Evolutionary conservation across 345 rosid species (phyloP).

Genomic region (Excoecaria cochinchinensis): DNA sequence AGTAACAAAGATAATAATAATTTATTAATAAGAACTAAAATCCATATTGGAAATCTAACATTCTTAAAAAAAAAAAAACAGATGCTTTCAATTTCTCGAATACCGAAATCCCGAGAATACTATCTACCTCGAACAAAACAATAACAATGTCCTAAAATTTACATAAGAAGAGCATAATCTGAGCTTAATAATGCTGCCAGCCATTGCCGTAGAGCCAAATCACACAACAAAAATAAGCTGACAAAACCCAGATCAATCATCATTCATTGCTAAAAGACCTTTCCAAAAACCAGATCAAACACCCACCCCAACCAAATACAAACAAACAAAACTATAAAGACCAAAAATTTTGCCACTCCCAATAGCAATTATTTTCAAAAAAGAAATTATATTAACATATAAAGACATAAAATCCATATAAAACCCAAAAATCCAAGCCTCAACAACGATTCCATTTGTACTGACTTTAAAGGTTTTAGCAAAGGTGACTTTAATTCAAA

Average conservation of each 20-base stretch:
- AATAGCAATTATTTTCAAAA: not conserved
- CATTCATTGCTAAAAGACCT: not conserved
- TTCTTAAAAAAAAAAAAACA: not conserved
- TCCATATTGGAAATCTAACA: slow-evolving; percentile 20
- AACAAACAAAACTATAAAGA: slow-evolving; percentile 6
- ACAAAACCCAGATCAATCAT: slow-evolving; percentile 22
- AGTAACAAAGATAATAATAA: not conserved
- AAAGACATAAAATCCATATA: slow-evolving; percentile 1
- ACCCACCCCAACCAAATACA: not conserved
- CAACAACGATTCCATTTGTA: slow-evolving; percentile 9
- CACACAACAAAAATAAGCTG: slow-evolving; percentile 12
- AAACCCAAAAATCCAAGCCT: not conserved
- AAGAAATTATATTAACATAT: not conserved
- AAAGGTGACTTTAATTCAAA: slow-evolving; percentile 14
- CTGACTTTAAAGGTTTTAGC: slow-evolving; percentile 15
- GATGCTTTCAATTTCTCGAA: slow-evolving; percentile 18
- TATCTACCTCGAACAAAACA: slow-evolving; percentile 3
- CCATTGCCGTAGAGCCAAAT: slow-evolving; percentile 18
- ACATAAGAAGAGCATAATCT: slow-evolving; percentile 9
- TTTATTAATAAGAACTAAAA: not conserved
- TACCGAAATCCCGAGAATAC: slow-evolving; percentile 13
- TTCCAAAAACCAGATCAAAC: slow-evolving; percentile 42
- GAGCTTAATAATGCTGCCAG: slow-evolving; percentile 13
- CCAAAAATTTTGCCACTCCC: slow-evolving; percentile 10
- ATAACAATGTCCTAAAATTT: slow-evolving; percentile 1